These are phyloP conservation scores for Cymodocea nodosa DNA, from an alignment of 116 monocot genomes.

Conservation along the genomic window DNA sequence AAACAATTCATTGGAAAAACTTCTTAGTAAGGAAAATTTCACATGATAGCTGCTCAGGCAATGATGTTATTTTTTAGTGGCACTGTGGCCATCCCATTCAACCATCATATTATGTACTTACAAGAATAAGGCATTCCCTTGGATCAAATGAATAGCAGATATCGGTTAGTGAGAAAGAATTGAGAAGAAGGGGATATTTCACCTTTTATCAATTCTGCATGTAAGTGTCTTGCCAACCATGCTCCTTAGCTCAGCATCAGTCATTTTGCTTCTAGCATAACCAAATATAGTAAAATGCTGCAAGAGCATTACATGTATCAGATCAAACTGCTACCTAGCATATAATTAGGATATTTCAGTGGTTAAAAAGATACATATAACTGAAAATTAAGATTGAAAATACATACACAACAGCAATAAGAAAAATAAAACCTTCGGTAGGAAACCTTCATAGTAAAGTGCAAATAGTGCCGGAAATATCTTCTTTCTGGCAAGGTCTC, in stretches of 20 bases:
- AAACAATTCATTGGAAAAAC: too few relatives aligned
- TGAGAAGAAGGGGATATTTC: neutral
- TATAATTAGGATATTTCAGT: neutral
- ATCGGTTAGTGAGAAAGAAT: too few relatives aligned
- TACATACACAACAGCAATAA: neutral
- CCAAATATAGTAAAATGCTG: constrained; percentile 97
- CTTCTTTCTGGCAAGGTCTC: constrained; percentile 90
- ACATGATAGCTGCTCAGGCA: too few relatives aligned
- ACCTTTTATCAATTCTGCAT: constrained; percentile 95
- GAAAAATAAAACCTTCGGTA: constrained; percentile 42
- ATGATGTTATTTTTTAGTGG: too few relatives aligned
- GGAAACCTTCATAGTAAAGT: constrained; percentile 83
- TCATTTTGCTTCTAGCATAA: constrained; percentile 92
- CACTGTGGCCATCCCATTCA: too few relatives aligned
- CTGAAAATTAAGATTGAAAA: too few relatives aligned
- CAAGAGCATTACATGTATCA: neutral
- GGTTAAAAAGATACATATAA: too few relatives aligned
- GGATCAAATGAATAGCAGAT: too few relatives aligned
- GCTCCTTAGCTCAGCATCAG: constrained; percentile 75
- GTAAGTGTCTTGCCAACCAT: constrained; percentile 82
- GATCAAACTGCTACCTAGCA: neutral
- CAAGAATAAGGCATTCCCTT: too few relatives aligned
- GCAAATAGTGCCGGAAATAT: constrained; percentile 94
- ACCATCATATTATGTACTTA: too few relatives aligned
- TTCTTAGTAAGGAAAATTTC: too few relatives aligned